Conservation (phyloP, 2,329 filamentous ascomycete species). For the Neofusicoccum kwambonambiense region DNA sequence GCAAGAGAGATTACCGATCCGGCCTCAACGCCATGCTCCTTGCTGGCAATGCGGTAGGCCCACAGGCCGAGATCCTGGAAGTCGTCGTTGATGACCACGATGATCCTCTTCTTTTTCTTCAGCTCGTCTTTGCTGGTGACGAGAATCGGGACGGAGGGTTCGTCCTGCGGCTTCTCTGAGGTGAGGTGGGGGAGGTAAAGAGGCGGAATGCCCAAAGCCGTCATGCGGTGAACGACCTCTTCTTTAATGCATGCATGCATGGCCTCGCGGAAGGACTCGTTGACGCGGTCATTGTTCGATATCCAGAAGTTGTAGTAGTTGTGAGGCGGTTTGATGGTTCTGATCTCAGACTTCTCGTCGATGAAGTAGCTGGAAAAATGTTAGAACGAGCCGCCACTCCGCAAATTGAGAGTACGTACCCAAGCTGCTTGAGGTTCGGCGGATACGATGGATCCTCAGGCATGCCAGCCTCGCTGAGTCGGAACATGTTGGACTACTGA, state of each 20-base stretch:
- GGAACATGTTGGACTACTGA: conserved; percentile 65
- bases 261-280: conserved; percentile 66
- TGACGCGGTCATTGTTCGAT: conserved; percentile 72
- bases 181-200: conserved; percentile 61
- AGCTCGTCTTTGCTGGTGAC: conserved; percentile 55
- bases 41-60: conserved; percentile 65
- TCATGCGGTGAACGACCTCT: conserved; percentile 63
- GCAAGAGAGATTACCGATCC: conserved; percentile 71
- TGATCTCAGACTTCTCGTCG: conserved; percentile 72
- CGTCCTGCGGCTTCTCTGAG: conserved; percentile 33
- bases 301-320: conserved; percentile 73
- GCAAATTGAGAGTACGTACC: conserved; percentile 53
- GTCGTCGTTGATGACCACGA: conserved; percentile 73
- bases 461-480: conserved; percentile 65
- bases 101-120: conserved; percentile 57
- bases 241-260: conserved; percentile 68
- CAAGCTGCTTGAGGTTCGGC: conserved; percentile 65
- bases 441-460: conserved; percentile 69
- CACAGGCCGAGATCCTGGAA: conserved; percentile 72
- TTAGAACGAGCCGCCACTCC: background rate
- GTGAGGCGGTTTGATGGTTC: conserved; percentile 65
- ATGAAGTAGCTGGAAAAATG: conserved; percentile 66
- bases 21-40: conserved; percentile 63
- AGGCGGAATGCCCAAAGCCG: conserved; percentile 58
- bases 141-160: conserved; percentile 70